These are phyloP conservation scores for Fraxinus excelsior DNA, from an alignment of 257 asterid genomes.

Conservation along the genomic window DNA sequence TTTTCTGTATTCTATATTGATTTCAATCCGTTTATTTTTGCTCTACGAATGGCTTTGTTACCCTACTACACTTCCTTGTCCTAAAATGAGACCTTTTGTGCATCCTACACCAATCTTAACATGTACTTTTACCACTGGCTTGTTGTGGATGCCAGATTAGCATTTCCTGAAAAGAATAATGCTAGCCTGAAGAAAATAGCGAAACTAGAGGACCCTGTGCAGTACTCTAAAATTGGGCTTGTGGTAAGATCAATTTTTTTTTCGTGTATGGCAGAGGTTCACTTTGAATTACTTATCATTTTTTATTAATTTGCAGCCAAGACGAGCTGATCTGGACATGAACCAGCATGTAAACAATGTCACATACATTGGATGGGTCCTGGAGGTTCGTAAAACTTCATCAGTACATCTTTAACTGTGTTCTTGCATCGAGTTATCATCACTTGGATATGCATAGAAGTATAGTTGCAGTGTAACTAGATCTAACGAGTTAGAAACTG, in stretches of 20 bases:
- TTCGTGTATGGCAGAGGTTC: neutral
- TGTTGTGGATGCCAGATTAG: slow-evolving; percentile 53
- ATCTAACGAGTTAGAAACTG: neutral
- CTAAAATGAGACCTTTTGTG: neutral
- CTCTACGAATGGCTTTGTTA: neutral
- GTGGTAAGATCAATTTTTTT: slow-evolving; percentile 56
- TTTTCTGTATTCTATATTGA: neutral
- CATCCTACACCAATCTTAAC: slow-evolving; percentile 3
- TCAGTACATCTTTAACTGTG: slow-evolving; percentile 12
- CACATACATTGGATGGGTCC: slow-evolving; percentile 94
- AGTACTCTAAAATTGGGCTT: slow-evolving; percentile 57
- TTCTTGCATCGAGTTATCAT: neutral
- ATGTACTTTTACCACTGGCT: slow-evolving; percentile 8
- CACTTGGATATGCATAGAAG: neutral
- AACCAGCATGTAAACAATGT: slow-evolving; percentile 94
- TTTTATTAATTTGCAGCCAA: slow-evolving; percentile 54
- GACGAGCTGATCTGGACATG: slow-evolving; percentile 95
- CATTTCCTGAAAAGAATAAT: slow-evolving; percentile 91
- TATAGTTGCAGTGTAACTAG: neutral
- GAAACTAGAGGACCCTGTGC: slow-evolving; percentile 70
- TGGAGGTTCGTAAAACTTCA: slow-evolving; percentile 65
- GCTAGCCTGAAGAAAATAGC: slow-evolving; percentile 67
- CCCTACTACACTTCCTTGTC: slow-evolving; percentile 6
- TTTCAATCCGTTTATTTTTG: neutral
- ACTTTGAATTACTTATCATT: slow-evolving; percentile 6